Percentiles rank a stretch among this genome's conserved stretches.
These are phyloP conservation scores for Nakazawaea molendinolei DNA, from an alignment of 805 yeast species.

Conservation along the genomic window DNA sequence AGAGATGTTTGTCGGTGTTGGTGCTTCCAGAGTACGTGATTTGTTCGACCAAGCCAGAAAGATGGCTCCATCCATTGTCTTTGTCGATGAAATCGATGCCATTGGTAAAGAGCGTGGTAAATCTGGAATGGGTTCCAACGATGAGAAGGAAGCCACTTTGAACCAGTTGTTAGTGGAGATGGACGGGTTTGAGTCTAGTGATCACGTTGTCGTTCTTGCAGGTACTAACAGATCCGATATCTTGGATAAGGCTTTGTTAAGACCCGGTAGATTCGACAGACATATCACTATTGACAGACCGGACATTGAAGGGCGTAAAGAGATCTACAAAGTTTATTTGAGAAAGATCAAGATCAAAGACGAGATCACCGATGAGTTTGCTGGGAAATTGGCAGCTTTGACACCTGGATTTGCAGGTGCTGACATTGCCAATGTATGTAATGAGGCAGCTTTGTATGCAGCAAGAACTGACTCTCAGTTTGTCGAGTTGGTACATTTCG, in stretches of 20 bases:
- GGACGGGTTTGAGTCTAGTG: constrained; percentile 92
- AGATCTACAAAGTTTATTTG: constrained; percentile 84
- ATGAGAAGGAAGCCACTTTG: constrained; percentile 93
- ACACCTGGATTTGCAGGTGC: constrained; percentile 99
- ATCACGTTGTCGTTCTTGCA: constrained; percentile 93
- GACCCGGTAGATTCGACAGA: constrained; percentile 98
- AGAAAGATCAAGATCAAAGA: constrained; percentile 52
- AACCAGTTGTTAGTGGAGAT: constrained; percentile 95
- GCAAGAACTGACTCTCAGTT: constrained; percentile 73
- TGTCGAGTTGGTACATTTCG: constrained; percentile 78
- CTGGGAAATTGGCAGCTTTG: constrained; percentile 87
- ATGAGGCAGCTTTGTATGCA: constrained; percentile 95
- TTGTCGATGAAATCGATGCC: constrained; percentile 99
- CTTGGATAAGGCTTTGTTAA: constrained; percentile 82
- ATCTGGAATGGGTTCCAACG: constrained; percentile 81
- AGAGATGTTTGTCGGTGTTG: constrained; percentile 99
- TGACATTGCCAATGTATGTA: constrained; percentile 93
- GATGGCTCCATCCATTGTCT: constrained; percentile 92
- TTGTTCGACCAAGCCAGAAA: constrained; percentile 87
- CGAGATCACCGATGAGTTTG: constrained; percentile 46
- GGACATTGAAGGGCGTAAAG: constrained; percentile 91
- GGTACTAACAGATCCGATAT: constrained; percentile 97
- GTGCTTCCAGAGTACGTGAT: constrained; percentile 97
- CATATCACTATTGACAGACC: constrained; percentile 90
- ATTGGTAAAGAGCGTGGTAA: constrained; percentile 89